Percentiles rank a stretch among this genome's conserved stretches.
These are phyloP conservation scores for Heritiera fomes DNA, from an alignment of 345 rosid species.

Conservation along the genomic window DNA sequence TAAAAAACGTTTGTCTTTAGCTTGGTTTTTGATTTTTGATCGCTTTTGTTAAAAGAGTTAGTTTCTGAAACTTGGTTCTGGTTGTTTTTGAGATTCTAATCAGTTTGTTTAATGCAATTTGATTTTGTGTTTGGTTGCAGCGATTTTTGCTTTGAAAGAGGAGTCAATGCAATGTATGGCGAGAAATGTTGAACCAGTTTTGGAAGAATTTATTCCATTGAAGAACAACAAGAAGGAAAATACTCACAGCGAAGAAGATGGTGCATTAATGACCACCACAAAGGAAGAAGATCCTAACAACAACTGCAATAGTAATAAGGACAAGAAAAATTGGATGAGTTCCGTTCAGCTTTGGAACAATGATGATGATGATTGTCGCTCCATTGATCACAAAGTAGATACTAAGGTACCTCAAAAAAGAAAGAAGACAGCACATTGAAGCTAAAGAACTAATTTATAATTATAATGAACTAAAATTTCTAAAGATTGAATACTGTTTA, in stretches of 20 bases:
- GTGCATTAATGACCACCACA: slow-evolving; percentile 16
- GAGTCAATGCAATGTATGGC: slow-evolving; percentile 44
- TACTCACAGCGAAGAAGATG: slow-evolving; percentile 27
- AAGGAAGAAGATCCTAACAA: slow-evolving; percentile 37
- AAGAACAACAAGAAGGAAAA: slow-evolving; percentile 35
- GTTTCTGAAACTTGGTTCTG: background rate
- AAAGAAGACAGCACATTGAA: background rate
- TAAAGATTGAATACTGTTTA: background rate
- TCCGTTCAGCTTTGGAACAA: slow-evolving; percentile 68
- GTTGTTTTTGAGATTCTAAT: slow-evolving; percentile 11
- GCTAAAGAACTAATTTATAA: background rate
- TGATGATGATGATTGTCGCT: slow-evolving; percentile 35
- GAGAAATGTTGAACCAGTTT: slow-evolving; percentile 47
- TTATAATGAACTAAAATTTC: background rate
- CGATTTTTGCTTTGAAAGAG: slow-evolving; percentile 54
- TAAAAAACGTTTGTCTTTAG: background rate
- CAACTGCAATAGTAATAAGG: slow-evolving; percentile 24
- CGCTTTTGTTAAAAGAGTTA: background rate
- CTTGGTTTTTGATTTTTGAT: background rate
- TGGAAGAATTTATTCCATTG: slow-evolving; percentile 72
- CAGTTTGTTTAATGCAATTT: background rate
- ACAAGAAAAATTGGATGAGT: slow-evolving; percentile 72
- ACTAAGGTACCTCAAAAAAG: slow-evolving; percentile 41
- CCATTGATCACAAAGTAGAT: slow-evolving; percentile 36
- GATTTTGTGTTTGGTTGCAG: slow-evolving; percentile 45